Base-by-base conservation (phyloP, 371 early-diverging fungal genomes). In the Rhizopus arrhizus region DNA sequence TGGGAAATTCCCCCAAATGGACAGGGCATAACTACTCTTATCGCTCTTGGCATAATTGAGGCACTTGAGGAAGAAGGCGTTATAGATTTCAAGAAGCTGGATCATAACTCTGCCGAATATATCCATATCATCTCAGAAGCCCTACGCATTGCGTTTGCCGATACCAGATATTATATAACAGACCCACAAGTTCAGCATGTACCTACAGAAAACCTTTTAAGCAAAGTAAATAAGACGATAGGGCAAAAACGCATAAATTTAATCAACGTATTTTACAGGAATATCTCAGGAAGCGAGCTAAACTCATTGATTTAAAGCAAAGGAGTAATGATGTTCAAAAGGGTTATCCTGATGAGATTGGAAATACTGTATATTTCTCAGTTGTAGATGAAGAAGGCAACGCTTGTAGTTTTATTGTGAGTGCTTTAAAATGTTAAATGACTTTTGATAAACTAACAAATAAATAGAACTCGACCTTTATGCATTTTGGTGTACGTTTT, bases 1-100 rank as follows among this genome's bases (percentile, higher is more conserved):
- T 82, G 85, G 75, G 92, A 92, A 72, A 87, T 87, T 49, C 88
- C 92, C 33, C 93, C 92, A 4, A 92, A 92, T 62, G 90, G 91
- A 11, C 87, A 87, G 66, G 93, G 94, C 22, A 77, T 90, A 34
- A 84, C 84, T 2, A 87, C 91, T 0, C 66, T 92, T 16, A 78
- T 91, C 16, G 89, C 92, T 0, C 69, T 94, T 6, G 90, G 91
- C 10, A 86, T 91, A 32, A 65, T 91, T 6, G 84, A 89, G 29
- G 74, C 69, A 5, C 67, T 91, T 3, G 82, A 89, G 58, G 63
- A 74, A 22, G 28, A 59, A 12, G 80, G 80, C 3, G 56, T 55
- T 16, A 65, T 87, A 11, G 73, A 70, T 41, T 66, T 80, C 35
- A 35, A 61, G 5, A 56, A 72, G 28, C 50, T 86, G 46, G 75